Evolutionary conservation across 768 basidiomycete species (phyloP).

Genomic region (Botryobasidium botryosum): DNA sequence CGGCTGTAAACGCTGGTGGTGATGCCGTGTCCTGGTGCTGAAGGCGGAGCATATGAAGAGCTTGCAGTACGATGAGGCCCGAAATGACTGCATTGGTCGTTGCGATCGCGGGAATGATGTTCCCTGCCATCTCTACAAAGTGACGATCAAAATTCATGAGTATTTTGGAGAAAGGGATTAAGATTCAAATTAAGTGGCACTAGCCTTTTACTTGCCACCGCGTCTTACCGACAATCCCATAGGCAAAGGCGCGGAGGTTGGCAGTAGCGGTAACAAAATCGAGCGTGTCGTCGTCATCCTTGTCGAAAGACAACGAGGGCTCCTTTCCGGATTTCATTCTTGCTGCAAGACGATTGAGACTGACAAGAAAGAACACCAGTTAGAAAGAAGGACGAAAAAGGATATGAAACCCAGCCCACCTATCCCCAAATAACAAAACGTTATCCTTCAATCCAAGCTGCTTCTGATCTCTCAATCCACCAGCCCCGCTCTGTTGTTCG

Average conservation of each 20-base stretch:
- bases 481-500: not conserved
- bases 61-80: conserved; percentile 86
- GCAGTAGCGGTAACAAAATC: conserved; percentile 94
- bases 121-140: conserved; percentile 85
- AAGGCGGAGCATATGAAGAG: conserved; percentile 66
- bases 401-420: conserved; percentile 29
- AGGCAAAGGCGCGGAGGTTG: conserved; percentile 81
- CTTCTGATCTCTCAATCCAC: conserved; percentile 83
- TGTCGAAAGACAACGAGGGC: conserved; percentile 70
- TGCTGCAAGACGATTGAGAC: conserved; percentile 61
- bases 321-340: conserved; percentile 50
- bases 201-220: conserved; percentile 94
- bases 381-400: not conserved
- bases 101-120: conserved; percentile 98
- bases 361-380: conserved; percentile 21
- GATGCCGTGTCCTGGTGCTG: too few species aligned
- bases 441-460: conserved; percentile 64
- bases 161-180: not conserved
- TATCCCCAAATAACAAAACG: conserved; percentile 65
- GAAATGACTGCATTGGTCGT: conserved; percentile 98
- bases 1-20: conserved; percentile 33
- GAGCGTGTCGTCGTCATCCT: conserved; percentile 92
- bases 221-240: conserved; percentile 76
- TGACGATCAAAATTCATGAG: not conserved
- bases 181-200: conserved; percentile 7